phyloP scores from a whole-genome alignment of 305 asterid species.

The Fraxinus latifolia region DNA sequence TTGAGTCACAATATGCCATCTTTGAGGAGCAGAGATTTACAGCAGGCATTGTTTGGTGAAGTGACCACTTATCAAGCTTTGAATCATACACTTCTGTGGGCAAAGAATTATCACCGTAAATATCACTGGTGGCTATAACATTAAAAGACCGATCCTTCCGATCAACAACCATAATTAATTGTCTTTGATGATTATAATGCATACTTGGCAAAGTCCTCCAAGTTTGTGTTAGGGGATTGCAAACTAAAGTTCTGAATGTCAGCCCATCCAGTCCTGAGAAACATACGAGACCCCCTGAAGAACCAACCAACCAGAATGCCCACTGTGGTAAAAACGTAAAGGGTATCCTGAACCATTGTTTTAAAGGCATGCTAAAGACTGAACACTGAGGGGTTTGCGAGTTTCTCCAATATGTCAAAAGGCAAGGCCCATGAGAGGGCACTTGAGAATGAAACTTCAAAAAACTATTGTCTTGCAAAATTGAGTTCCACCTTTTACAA shows the following conservation, averaged over 20 bases:
- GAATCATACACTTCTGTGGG: constrained; percentile 96
- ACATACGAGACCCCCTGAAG: constrained; percentile 92
- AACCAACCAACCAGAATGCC: constrained; percentile 98
- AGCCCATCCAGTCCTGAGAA: constrained; percentile 83
- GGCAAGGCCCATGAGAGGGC: constrained; percentile 97
- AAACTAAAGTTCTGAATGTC: constrained; percentile 70
- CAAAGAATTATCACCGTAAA: constrained; percentile 71
- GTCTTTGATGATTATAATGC: constrained; percentile 95
- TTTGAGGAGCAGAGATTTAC: constrained; percentile 96
- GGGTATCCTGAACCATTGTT: constrained; percentile 92
- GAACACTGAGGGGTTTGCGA: constrained; percentile 88
- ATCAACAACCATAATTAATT: constrained; percentile 85
- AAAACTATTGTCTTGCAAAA: constrained; percentile 81
- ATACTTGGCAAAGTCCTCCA: constrained; percentile 85
- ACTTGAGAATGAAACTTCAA: constrained; percentile 89
- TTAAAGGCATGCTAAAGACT: constrained; percentile 85
- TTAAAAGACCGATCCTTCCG: constrained; percentile 68
- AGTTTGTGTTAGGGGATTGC: constrained; percentile 80
- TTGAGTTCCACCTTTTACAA: constrained; percentile 93
- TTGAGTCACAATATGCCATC: constrained; percentile 96
- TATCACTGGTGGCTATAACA: constrained; percentile 89
- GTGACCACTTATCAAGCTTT: constrained; percentile 67
- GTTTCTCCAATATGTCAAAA: constrained; percentile 84
- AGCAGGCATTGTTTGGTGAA: constrained; percentile 93
- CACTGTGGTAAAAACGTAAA: constrained; percentile 80